Evolutionary conservation across 805 yeast species (phyloP).

Genomic region (Ogataea saltuana): DNA sequence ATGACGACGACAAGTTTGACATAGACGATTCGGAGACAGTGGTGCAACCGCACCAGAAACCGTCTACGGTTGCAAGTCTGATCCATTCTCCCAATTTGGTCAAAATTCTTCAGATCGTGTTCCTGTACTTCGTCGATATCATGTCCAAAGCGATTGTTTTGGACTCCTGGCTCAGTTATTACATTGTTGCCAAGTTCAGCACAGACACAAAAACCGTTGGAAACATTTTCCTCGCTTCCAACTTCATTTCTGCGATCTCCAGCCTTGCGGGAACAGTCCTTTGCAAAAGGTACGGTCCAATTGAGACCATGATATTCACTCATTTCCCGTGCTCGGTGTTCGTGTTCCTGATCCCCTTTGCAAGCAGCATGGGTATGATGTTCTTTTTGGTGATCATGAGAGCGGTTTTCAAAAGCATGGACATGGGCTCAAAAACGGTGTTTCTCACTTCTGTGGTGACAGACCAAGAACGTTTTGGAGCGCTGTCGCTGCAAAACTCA

Average conservation of each 20-base stretch:
- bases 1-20: conserved; percentile 18
- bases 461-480: conserved; percentile 43
- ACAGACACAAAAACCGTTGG: conserved; percentile 41
- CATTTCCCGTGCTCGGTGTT: conserved; percentile 46
- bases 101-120: conserved; percentile 35
- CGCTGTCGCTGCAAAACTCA: conserved; percentile 46
- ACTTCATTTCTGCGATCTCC: conserved; percentile 40
- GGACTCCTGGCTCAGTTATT: conserved; percentile 48
- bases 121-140: conserved; percentile 44
- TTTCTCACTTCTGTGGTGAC: conserved; percentile 44
- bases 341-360: conserved; percentile 41
- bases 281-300: conserved; percentile 46
- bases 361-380: conserved; percentile 36
- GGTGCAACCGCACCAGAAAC: conserved; percentile 1
- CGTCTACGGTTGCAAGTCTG: conserved; percentile 6
- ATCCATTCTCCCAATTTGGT: conserved; percentile 15
- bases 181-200: conserved; percentile 40
- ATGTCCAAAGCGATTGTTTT: conserved; percentile 46
- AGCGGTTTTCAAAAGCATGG: conserved; percentile 47
- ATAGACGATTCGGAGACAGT: conserved; percentile 31
- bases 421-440: conserved; percentile 49
- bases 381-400: conserved; percentile 37
- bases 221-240: conserved; percentile 40
- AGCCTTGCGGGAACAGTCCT: conserved; percentile 45
- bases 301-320: conserved; percentile 45